Base-by-base conservation (phyloP, 208 protist genomes). In the Trypanosoma lewisi region DNA sequence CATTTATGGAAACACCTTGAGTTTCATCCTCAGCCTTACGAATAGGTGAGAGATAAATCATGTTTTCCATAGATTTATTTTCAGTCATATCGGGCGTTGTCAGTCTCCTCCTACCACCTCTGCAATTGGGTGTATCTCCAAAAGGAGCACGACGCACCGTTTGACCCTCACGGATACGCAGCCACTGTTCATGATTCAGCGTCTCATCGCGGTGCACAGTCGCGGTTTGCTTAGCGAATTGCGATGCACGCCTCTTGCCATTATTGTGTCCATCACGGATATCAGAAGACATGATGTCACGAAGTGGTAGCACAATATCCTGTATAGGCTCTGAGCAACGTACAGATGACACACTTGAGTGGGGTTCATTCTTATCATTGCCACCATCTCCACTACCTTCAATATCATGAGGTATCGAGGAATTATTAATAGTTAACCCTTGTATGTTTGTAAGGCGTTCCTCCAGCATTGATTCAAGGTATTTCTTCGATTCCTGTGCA, bases 381-480 rank as follows among this genome's bases (percentile, higher is more conserved):
- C 23, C 9, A 5, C 42, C 42, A 47, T 23, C 37, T 11, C 42
- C 36, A 19, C 47, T 44, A 7, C 19, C 14, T 30, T 45, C 27
- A 28, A 17, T 21, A 23, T 12, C 12, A 19, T 3, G 34, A 23
- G 49, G 28, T 31, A 34, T n/a, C n/a, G n/a, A 31, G 19, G 21
- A 8, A 19, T 60, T 30, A 12, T 11, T 1, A 19, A 55, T 9
- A 27, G 14, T 34, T 25, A 57, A 58, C 6, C 7, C 25, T 36
- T 85, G 84, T 12, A 68, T 59, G 25, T 53, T 59, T 1, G 82
- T 75, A 53, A 88, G 72, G 23, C 79, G 83, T 34, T 87, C 78
- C 64, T 85, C 81, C 2, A 94, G 79, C 4, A 86, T 83, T 19
- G 70, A 66, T 52, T 89, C 87, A 12, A 94, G 67, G 62, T 87